phyloP scores from a whole-genome alignment of 1,284 basidiomycete species.

The Vanrija sp. region DNA sequence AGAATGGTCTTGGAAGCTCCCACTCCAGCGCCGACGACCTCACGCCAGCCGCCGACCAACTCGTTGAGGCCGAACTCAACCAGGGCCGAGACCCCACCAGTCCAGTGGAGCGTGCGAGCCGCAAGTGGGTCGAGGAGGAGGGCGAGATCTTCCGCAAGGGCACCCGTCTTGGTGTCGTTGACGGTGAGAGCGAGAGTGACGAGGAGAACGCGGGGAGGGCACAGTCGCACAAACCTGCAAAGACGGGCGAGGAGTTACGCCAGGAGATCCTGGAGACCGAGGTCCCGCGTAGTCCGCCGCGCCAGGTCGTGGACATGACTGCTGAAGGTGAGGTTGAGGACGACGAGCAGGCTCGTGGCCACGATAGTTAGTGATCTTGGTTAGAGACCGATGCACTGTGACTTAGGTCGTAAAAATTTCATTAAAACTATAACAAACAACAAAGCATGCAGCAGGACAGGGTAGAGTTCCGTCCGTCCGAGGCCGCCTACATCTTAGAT shows the following conservation, averaged over 20 bases:
- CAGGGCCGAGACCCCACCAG: constrained; percentile 14
- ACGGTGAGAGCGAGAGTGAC: constrained; percentile 62
- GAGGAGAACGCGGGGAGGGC: constrained; percentile 57
- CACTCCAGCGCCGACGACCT: not conserved
- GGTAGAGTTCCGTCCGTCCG: too few species aligned
- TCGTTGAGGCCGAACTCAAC: constrained; percentile 13
- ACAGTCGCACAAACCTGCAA: not conserved
- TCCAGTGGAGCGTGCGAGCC: constrained; percentile 52
- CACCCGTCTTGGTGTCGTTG: constrained; percentile 70
- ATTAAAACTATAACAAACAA: too few species aligned
- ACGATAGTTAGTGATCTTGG: not conserved
- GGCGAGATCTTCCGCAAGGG: constrained; percentile 91
- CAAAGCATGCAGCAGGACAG: too few species aligned
- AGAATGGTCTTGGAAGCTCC: not conserved
- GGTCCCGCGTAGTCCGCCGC: constrained; percentile 41
- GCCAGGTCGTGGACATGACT: constrained; percentile 21
- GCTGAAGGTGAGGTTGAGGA: constrained; percentile 5
- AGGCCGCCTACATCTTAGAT: too few species aligned
- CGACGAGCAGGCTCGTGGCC: not conserved
- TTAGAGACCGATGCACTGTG: not conserved
- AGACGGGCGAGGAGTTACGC: constrained; percentile 14
- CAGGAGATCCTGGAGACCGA: constrained; percentile 44
- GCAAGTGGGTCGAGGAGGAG: constrained; percentile 75
- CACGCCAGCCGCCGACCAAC: constrained; percentile 6
- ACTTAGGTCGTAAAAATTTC: too few species aligned